Conservation (phyloP, 805 yeast genomes). For the Myxozyma neglecta region DNA sequence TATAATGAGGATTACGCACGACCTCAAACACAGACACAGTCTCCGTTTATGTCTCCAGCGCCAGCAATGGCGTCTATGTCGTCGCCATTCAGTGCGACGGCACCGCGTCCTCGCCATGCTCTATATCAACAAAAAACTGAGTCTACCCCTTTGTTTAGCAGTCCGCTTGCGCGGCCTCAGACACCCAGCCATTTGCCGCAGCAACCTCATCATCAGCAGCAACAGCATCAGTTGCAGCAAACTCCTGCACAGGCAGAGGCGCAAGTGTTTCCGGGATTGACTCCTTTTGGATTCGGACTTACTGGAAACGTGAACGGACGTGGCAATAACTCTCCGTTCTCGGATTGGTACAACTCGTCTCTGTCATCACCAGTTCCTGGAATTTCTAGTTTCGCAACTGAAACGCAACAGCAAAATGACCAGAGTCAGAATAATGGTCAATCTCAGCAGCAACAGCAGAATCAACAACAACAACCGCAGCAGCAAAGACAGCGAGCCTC, state of each 20-base stretch:
- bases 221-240: neutral
- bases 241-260: constrained; percentile 4
- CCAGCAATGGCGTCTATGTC: neutral
- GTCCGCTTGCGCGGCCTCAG: constrained; percentile 2
- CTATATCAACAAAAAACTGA: constrained; percentile 4
- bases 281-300: constrained; percentile 7
- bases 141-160: constrained; percentile 1
- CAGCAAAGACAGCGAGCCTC: neutral
- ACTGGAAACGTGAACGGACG: neutral
- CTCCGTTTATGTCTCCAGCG: constrained; percentile 15
- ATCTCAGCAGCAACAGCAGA: constrained; percentile 1
- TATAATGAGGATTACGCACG: neutral
- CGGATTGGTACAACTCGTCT: constrained; percentile 15
- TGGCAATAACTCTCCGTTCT: constrained; percentile 1
- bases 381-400: neutral
- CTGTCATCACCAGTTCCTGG: constrained; percentile 6
- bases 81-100: constrained; percentile 14
- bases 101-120: constrained; percentile 5
- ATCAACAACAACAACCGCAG: neutral
- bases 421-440: neutral
- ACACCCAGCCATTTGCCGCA: neutral
- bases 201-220: neutral
- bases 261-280: constrained; percentile 5
- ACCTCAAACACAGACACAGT: neutral
- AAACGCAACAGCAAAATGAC: neutral